These are phyloP conservation scores for Gaultheria prostrata DNA, from an alignment of 148 eudicot species.

Conservation along the genomic window DNA sequence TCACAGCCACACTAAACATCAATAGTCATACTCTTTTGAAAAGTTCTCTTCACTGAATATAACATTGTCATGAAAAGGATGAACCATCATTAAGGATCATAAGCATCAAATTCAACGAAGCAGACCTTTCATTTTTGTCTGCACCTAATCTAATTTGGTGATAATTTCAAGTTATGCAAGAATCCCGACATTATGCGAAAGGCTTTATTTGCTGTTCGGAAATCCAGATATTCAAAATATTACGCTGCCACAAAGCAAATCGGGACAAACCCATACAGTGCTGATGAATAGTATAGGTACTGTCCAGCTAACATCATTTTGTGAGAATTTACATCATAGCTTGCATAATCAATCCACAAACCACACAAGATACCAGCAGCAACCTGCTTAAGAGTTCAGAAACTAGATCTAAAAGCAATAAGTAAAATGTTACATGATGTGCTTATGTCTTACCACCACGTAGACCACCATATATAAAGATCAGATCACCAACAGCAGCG, in stretches of 20 bases:
- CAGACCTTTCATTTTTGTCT: neutral
- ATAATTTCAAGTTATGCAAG: neutral
- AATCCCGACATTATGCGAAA: neutral
- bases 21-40: neutral
- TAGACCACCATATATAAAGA: slow-evolving; percentile 91
- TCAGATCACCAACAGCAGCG: slow-evolving; percentile 88
- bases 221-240: neutral
- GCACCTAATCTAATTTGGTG: neutral
- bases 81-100: slow-evolving; percentile 7
- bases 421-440: neutral
- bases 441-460: slow-evolving; percentile 80
- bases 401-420: slow-evolving; percentile 1
- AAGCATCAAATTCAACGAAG: neutral
- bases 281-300: neutral
- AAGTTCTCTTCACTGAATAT: neutral
- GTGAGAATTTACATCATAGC: neutral
- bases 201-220: neutral
- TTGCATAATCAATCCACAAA: neutral
- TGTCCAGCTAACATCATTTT: neutral
- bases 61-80: neutral
- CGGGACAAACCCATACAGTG: neutral
- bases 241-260: neutral
- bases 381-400: neutral
- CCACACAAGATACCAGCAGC: neutral
- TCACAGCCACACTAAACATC: neutral